Evolutionary conservation across 345 rosid species (phyloP), one percentile per base, ranked within the genome.

Genomic region (rapeseed (Brassica napus)): DNA sequence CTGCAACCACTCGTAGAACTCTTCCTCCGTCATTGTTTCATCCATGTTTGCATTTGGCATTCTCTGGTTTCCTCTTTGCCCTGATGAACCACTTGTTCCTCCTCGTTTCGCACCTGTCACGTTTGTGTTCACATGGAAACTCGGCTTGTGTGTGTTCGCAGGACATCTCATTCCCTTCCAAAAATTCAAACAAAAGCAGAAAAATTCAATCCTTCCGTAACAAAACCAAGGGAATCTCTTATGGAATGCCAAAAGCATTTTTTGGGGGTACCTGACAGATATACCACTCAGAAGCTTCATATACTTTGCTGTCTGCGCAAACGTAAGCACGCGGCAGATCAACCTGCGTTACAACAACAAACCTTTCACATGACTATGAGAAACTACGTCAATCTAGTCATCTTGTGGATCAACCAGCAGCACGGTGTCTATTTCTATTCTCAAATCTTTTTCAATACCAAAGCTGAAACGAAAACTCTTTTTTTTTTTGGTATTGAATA

Each of bases 81-180:
- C 92, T 14, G 94, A 78, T 64, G 76, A 65, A 75, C 79, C 65
- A 75, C 85, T 84, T 54, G 88, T 71, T 83, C 92, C 97, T 81
- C 89, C 97, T 81, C 89, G 89, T 82, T 84, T 91, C 28, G 93
- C 69, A 55, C 24, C 58, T 68, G 88, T 86, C 21, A 89, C 70
- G 58, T 88, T 89, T 1, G 98, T 89, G 83, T 93, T 95, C 76
- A 95, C 97, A 67, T 95, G 99, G 83, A 95, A 95, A 83, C 97
- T 90, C 30, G 99, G 94, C 87, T 93, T 95, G 88, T 95, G 99
- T 1, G 90, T 91, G 82, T 95, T 95, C 10, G 96, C 88, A 8
- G 89, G 85, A 82, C 96, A 95, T 84, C 94, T 88, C 98, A 95
- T 95, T 85, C 93, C 99, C 99, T 95, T 92, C 73, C 10, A 60